These are phyloP conservation scores for Aspergillus transmontanensis DNA, from an alignment of 2,329 filamentous ascomycete genomes.

Conservation along the genomic window DNA sequence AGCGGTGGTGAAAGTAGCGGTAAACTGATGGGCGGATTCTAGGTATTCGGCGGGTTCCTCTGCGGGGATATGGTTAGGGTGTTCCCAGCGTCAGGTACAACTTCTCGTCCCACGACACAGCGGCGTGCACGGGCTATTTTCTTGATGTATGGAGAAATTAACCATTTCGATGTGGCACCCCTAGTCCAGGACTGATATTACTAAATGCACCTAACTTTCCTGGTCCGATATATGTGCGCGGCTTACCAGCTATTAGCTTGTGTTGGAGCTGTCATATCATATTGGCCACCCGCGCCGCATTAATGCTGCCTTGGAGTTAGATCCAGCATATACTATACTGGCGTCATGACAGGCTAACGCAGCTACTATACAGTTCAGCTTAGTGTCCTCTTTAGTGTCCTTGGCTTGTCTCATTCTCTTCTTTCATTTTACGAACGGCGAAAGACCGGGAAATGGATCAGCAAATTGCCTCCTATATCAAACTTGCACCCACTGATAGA, in stretches of 20 bases:
- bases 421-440: not conserved
- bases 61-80: too few species aligned
- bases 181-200: not conserved
- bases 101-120: too few species aligned
- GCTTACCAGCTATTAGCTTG: not conserved
- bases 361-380: too few species aligned
- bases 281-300: too few species aligned
- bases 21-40: too few species aligned
- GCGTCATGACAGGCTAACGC: not conserved
- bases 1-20: too few species aligned
- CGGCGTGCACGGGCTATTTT: too few species aligned
- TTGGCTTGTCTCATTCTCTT: not conserved
- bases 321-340: not conserved
- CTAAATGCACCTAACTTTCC: not conserved
- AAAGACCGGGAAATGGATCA: not conserved
- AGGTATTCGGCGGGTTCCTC: too few species aligned
- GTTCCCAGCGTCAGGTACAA: too few species aligned
- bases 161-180: not conserved
- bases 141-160: not conserved
- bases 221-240: not conserved
- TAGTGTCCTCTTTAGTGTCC: too few species aligned
- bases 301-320: not conserved
- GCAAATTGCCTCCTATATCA: not conserved
- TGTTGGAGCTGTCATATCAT: not conserved
- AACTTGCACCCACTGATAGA: not conserved